Conservation (phyloP, 2,329 filamentous ascomycete genomes). For the Polychaeton citri region DNA sequence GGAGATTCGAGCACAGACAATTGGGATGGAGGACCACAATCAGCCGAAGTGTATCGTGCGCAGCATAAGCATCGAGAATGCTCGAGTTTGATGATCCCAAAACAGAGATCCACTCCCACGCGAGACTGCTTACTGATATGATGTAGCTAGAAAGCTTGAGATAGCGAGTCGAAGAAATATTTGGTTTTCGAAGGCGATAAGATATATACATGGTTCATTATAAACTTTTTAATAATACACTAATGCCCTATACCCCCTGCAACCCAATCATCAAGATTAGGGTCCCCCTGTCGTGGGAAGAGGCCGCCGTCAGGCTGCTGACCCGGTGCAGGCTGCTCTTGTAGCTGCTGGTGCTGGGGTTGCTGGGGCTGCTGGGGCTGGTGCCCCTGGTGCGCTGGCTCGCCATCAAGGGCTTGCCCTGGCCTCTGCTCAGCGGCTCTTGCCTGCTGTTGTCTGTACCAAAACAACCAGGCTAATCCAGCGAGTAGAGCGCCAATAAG, state of each 20-base stretch:
- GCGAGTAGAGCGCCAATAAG: conserved; percentile 68
- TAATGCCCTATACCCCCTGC: conserved; percentile 53
- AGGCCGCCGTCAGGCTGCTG: conserved; percentile 38
- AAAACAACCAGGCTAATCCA: conserved; percentile 63
- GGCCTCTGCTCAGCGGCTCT: conserved; percentile 28
- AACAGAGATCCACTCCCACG: too few species aligned
- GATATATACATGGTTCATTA: background rate
- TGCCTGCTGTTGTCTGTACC: conserved; percentile 60
- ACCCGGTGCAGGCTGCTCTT: conserved; percentile 27
- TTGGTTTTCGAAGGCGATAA: background rate
- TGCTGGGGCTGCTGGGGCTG: conserved; percentile 24
- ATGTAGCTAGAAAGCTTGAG: too few species aligned
- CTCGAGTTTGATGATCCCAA: too few species aligned
- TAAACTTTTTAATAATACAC: background rate
- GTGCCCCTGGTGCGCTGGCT: conserved; percentile 12
- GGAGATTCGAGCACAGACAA: too few species aligned
- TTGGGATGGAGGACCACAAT: too few species aligned
- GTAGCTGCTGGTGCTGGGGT: conserved; percentile 23
- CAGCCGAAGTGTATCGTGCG: too few species aligned
- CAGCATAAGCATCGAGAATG: too few species aligned
- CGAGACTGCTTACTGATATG: too few species aligned
- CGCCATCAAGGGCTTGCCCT: conserved; percentile 26
- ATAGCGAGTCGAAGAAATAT: too few species aligned
- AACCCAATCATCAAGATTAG: conserved; percentile 55
- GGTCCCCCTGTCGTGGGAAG: conserved; percentile 54